Evolutionary conservation across 192 early-diverging fungal genomes (phyloP).

Genomic region (Phycomyces blakesleeanus): DNA sequence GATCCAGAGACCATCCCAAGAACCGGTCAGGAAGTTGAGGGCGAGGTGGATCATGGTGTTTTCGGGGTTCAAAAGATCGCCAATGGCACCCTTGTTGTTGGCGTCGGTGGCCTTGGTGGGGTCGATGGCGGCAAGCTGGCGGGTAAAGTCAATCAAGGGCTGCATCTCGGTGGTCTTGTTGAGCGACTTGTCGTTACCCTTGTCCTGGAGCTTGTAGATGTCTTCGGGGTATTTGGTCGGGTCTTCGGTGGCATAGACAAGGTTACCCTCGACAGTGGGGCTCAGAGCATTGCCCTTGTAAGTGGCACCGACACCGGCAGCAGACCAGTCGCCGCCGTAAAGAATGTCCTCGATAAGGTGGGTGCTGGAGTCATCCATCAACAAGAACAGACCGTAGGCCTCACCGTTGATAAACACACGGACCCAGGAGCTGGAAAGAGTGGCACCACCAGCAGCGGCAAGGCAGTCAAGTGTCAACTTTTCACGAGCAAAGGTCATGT

Average conservation of each 20-base stretch:
- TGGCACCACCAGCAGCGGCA: conserved; percentile 39
- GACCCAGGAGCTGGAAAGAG: conserved; percentile 40
- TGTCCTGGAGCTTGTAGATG: conserved; percentile 23
- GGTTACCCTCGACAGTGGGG: conserved; percentile 20
- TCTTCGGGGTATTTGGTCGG: conserved; percentile 13
- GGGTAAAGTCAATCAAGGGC: conserved; percentile 22
- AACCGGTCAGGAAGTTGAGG: conserved; percentile 36
- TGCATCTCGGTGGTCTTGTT: conserved; percentile 13
- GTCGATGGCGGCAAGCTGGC: conserved; percentile 1
- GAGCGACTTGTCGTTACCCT: conserved; percentile 15
- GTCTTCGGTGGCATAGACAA: conserved; percentile 20
- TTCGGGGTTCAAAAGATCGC: conserved; percentile 17
- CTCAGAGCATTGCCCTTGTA: conserved; percentile 28
- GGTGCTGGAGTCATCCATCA: conserved; percentile 40
- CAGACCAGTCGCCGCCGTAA: conserved; percentile 15
- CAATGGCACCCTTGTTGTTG: conserved; percentile 9
- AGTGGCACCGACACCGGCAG: conserved; percentile 13
- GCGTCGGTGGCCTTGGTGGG: conserved; percentile 14
- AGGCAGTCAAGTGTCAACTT: conserved; percentile 39
- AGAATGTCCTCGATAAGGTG: conserved; percentile 24
- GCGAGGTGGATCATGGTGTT: conserved; percentile 30
- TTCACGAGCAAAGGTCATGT: conserved; percentile 40
- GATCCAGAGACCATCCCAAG: conserved; percentile 41
- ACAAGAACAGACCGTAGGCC: conserved; percentile 40
- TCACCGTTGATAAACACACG: conserved; percentile 45